Conservation (phyloP, 352 stramenopile species). For the Paralagenidium karlingii region DNA sequence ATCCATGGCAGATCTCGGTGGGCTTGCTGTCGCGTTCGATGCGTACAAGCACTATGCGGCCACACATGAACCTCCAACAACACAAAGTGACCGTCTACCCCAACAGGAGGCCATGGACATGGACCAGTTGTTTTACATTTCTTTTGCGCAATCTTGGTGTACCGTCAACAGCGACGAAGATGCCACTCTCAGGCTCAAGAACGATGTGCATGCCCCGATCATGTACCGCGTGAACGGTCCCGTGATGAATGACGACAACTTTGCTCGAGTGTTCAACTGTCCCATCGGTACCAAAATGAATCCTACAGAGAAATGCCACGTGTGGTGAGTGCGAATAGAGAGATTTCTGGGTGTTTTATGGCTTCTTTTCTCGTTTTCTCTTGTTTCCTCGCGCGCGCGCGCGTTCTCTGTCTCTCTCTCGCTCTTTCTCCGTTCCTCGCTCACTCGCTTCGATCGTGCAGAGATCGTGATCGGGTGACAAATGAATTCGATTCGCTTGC, state of each 20-base stretch:
- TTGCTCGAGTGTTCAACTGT: slow-evolving; percentile 46
- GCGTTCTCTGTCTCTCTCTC: too few relatives aligned
- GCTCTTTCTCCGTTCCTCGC: too few relatives aligned
- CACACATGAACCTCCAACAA: neutral
- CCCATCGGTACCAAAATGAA: slow-evolving; percentile 44
- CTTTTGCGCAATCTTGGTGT: slow-evolving; percentile 65
- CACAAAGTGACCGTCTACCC: neutral
- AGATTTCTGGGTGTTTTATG: too few relatives aligned
- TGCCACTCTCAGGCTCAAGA: slow-evolving; percentile 17
- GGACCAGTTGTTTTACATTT: slow-evolving; percentile 56
- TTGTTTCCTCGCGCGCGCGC: too few relatives aligned
- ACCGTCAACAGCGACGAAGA: slow-evolving; percentile 32
- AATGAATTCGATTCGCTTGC: too few relatives aligned
- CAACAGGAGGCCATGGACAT: too few relatives aligned
- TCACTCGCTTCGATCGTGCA: too few relatives aligned
- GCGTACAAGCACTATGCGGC: too few relatives aligned
- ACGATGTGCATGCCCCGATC: slow-evolving; percentile 48
- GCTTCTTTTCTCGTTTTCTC: too few relatives aligned
- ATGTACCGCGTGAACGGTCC: slow-evolving; percentile 68
- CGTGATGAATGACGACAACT: slow-evolving; percentile 66
- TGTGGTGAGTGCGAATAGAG: too few relatives aligned
- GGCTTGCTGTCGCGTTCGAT: slow-evolving; percentile 52
- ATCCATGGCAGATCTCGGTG: slow-evolving; percentile 78
- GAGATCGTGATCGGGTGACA: too few relatives aligned
- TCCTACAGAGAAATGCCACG: slow-evolving; percentile 44